These are phyloP conservation scores for Picea glauca DNA, from an alignment of 75 land plant genomes.

Conservation along the genomic window DNA sequence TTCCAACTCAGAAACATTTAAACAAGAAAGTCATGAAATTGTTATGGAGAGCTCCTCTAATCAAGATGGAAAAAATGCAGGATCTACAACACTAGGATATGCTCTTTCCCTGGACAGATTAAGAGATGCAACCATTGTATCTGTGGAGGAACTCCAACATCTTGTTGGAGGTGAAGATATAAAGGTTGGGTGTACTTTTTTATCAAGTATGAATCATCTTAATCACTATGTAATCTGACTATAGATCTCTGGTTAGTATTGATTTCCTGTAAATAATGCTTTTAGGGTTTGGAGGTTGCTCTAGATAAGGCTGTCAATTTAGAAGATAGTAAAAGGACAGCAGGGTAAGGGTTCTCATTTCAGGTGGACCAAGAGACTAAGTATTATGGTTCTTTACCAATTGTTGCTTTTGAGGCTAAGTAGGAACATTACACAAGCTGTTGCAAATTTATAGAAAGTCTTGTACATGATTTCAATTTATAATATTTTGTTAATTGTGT, in stretches of 20 bases:
- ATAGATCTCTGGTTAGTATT: not conserved
- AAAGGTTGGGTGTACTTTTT: conserved; percentile 49
- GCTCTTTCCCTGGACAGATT: conserved; percentile 21
- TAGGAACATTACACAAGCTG: not conserved
- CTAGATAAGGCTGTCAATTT: conserved; percentile 82
- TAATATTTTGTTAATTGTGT: not conserved
- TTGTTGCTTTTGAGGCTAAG: not conserved
- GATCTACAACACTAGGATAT: conserved; percentile 31
- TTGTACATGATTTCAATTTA: not conserved
- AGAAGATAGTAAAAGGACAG: conserved; percentile 64
- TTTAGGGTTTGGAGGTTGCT: conserved; percentile 92
- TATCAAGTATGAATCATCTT: not conserved
- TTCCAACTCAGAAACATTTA: not conserved
- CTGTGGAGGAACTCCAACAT: conserved; percentile 89
- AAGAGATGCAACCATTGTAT: conserved; percentile 45
- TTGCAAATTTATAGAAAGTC: not conserved
- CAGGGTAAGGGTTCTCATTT: conserved; percentile 47
- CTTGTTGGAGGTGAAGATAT: conserved; percentile 93
- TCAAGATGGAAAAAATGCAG: conserved; percentile 26
- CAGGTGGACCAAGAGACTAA: not conserved
- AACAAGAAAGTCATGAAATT: conserved; percentile 8
- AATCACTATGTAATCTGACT: not conserved
- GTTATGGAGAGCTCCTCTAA: not conserved
- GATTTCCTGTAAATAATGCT: not conserved
- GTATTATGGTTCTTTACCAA: not conserved